Conservation (phyloP, 345 rosid genomes). For the Camelina neglecta region DNA sequence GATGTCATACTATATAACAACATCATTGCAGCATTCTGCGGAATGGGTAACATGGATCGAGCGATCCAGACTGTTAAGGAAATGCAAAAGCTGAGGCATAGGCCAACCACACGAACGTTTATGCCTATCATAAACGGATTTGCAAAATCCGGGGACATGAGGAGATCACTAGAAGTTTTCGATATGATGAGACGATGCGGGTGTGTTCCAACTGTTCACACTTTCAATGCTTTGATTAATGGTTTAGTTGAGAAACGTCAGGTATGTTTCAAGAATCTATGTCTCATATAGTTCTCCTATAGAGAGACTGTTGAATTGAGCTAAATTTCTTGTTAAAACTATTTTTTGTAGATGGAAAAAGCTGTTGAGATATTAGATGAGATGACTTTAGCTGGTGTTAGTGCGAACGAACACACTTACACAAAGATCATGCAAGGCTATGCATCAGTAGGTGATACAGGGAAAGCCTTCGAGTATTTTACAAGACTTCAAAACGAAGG, state of each 20-base stretch:
- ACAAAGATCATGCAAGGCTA: slow-evolving; percentile 98
- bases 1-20: slow-evolving; percentile 89
- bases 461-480: slow-evolving; percentile 89
- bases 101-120: slow-evolving; percentile 84
- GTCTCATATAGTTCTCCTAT: neutral
- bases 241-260: slow-evolving; percentile 89
- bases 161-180: slow-evolving; percentile 76
- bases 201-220: slow-evolving; percentile 91
- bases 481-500: slow-evolving; percentile 81
- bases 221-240: slow-evolving; percentile 88
- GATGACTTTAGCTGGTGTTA: slow-evolving; percentile 79
- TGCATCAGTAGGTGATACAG: slow-evolving; percentile 92
- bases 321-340: slow-evolving; percentile 6
- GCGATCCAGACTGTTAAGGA: slow-evolving; percentile 80
- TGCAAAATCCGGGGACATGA: slow-evolving; percentile 83
- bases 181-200: slow-evolving; percentile 94
- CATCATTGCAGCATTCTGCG: slow-evolving; percentile 86
- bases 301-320: neutral
- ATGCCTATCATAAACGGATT: slow-evolving; percentile 90
- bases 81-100: slow-evolving; percentile 85
- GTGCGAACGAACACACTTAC: slow-evolving; percentile 88
- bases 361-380: slow-evolving; percentile 86
- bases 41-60: slow-evolving; percentile 97
- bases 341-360: slow-evolving; percentile 77
- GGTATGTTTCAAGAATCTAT: slow-evolving; percentile 52